Evolutionary conservation across 1,284 basidiomycete species (phyloP), one percentile per base, ranked within the genome.

Genomic region (Ustilago shanxiensis): DNA sequence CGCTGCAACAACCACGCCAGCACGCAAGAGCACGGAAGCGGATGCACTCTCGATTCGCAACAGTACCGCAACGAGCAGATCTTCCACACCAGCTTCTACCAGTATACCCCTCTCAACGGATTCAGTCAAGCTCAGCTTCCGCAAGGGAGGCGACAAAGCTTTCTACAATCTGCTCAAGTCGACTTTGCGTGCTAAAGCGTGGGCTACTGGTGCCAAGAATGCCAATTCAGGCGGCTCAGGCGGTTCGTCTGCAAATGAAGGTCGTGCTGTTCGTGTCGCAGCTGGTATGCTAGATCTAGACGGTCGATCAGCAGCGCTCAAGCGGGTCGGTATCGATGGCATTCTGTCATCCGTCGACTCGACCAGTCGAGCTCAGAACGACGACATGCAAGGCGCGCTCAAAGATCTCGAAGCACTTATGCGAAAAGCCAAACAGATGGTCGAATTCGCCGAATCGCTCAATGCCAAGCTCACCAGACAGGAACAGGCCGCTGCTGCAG

Each of bases 391-490:
- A 52, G 90, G 91, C 77, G 93, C 95, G 0, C 89, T 99, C 56
- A 89, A 91, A 78, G 96, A 98, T 83, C 89, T 99, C 26, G 94
- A 98, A 83, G 92, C 93, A 0, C 88, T 99, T 47, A 95, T 94
- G 93, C 88, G 92, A 57, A 93, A 95, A 85, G 95, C 95, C 0
- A 92, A 92, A 78, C 93, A 95, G 79, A 98, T 99, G 92, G 95
- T 89, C 60, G 90, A 90, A 45, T 89, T 98, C 29, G 95, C 96
- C 1, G 92, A 92, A 71, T 91, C 94, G 54, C 90, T 98, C 75
- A 95, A 94, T 84, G 90, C 93, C 69, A 93, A 92, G 72, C 89
- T 98, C 11, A 91, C 91, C 9, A 89, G 90, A 3, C 87, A 89
- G 16, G 89, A 91, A 22, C 86, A 68, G 26, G 66, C 66, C 4